phyloP scores from a whole-genome alignment of 495 filamentous ascomycete species.

The Hypoxylon lienhwacheense region DNA sequence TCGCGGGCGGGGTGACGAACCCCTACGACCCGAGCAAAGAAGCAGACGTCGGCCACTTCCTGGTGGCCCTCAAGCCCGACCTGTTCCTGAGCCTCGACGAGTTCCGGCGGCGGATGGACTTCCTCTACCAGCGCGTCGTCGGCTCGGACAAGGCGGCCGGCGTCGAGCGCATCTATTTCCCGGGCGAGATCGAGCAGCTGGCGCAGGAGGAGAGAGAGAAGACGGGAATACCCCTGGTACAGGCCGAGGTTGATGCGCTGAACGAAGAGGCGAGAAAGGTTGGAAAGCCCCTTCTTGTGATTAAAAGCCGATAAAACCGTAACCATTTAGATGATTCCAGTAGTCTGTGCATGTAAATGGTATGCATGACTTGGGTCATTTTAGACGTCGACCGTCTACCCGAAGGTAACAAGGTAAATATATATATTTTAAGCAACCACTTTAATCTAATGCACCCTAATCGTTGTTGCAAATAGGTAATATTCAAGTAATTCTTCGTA shows the following conservation, averaged over 20 bases:
- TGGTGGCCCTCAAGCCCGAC: conserved; percentile 75
- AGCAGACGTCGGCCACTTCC: conserved; percentile 75
- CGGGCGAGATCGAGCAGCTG: conserved; percentile 74
- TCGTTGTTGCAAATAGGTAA: too few relatives aligned
- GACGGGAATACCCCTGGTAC: conserved; percentile 66
- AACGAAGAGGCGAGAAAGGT: conserved; percentile 67
- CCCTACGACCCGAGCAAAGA: conserved; percentile 70
- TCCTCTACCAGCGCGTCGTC: conserved; percentile 65
- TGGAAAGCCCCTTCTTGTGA: conserved; percentile 36
- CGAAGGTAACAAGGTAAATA: too few relatives aligned
- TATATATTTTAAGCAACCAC: too few relatives aligned
- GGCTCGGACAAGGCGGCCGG: conserved; percentile 66
- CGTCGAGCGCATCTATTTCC: conserved; percentile 77
- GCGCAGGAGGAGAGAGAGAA: conserved; percentile 56
- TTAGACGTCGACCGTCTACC: too few relatives aligned
- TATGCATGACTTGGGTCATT: too few relatives aligned
- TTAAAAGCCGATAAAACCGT: conserved; percentile 7
- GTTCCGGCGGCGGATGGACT: conserved; percentile 69
- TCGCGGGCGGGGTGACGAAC: conserved; percentile 70
- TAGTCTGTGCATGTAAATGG: not conserved
- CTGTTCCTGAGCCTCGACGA: conserved; percentile 70
- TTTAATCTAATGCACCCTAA: too few relatives aligned
- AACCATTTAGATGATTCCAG: not conserved
- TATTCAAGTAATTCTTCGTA: too few relatives aligned
- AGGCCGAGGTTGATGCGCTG: conserved; percentile 65